Percentiles rank a stretch among this genome's conserved stretches.
phyloP scores from a whole-genome alignment of 345 rosid species.

The Populus simonii region DNA sequence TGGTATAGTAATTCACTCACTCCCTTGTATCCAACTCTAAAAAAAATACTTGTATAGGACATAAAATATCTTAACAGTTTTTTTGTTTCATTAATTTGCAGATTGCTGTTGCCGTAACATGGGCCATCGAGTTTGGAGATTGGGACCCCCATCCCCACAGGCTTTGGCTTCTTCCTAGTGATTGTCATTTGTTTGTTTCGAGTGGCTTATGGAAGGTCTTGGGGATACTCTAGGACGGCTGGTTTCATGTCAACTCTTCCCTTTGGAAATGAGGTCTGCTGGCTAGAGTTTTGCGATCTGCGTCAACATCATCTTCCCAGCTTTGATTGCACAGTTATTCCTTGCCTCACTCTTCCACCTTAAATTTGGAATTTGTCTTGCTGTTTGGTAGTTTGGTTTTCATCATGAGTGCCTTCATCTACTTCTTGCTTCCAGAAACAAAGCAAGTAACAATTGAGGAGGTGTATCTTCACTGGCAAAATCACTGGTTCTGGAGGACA shows the following conservation, averaged over 20 bases:
- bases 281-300: slow-evolving; percentile 6
- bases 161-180: slow-evolving; percentile 12
- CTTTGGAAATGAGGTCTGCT: slow-evolving; percentile 5
- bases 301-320: slow-evolving; percentile 24
- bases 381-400: slow-evolving; percentile 26
- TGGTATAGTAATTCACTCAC: slow-evolving; percentile 12
- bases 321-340: slow-evolving; percentile 25
- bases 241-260: slow-evolving; percentile 21
- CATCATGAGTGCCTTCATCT: slow-evolving; percentile 29
- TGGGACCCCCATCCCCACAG: slow-evolving; percentile 12
- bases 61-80: too few species aligned
- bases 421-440: slow-evolving; percentile 40
- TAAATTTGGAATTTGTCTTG: slow-evolving; percentile 27
- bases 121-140: slow-evolving; percentile 18
- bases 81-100: not conserved
- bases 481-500: slow-evolving; percentile 33
- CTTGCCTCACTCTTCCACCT: slow-evolving; percentile 25
- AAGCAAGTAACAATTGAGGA: slow-evolving; percentile 37
- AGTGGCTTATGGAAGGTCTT: slow-evolving; percentile 17
- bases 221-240: slow-evolving; percentile 21
- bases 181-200: slow-evolving; percentile 10
- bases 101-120: slow-evolving; percentile 7
- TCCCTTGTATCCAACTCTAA: not conserved
- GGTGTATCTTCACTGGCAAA: slow-evolving; percentile 29
- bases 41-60: too few species aligned